Conservation (phyloP, 2,329 filamentous ascomycete genomes). For the Neopestalotiopsis sp. region DNA sequence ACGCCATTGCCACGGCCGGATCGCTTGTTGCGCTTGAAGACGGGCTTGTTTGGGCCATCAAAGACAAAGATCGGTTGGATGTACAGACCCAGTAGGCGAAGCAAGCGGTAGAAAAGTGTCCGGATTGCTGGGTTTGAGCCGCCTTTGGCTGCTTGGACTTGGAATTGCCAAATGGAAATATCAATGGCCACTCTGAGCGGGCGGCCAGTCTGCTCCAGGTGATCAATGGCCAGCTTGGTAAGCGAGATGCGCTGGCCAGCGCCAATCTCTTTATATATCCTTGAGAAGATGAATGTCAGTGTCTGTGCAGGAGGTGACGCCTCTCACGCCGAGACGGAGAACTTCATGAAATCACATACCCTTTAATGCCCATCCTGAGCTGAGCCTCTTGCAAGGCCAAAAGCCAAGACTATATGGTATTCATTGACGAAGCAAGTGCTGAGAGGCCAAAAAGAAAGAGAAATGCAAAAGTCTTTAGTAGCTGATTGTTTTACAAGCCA, state of each 20-base stretch:
- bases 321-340: constrained; percentile 19
- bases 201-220: constrained; percentile 71
- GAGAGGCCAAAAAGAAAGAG: background rate
- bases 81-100: constrained; percentile 77
- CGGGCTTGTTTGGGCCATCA: constrained; percentile 83
- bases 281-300: constrained; percentile 42
- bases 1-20: constrained; percentile 69
- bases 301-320: background rate
- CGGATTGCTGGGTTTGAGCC: constrained; percentile 89
- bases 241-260: constrained; percentile 80
- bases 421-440: constrained; percentile 7
- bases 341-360: constrained; percentile 45
- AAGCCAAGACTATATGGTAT: background rate
- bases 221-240: constrained; percentile 79
- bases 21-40: constrained; percentile 86
- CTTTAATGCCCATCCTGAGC: constrained; percentile 68
- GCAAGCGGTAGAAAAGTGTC: constrained; percentile 89
- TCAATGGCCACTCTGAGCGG: constrained; percentile 91
- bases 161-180: constrained; percentile 97
- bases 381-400: constrained; percentile 20
- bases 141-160: constrained; percentile 83
- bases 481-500: background rate
- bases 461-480: background rate
- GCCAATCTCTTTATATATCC: constrained; percentile 90
- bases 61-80: constrained; percentile 91